Evolutionary conservation across 2,329 filamentous ascomycete species (phyloP).

Genomic region (Exophiala oligosperma): DNA sequence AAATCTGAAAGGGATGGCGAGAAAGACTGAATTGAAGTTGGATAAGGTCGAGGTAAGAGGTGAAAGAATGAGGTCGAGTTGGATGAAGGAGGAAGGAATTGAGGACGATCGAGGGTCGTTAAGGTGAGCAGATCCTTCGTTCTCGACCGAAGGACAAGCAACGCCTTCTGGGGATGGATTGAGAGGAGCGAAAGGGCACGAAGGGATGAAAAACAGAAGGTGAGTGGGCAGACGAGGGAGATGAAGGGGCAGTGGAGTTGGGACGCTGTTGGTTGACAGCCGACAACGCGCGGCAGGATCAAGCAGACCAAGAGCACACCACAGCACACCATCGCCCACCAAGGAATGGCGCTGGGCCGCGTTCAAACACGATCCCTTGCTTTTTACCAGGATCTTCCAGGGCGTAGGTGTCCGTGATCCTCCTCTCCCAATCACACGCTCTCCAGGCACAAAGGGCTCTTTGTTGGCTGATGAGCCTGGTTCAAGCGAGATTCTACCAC

Average conservation of each 20-base stretch:
- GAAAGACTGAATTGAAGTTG: conserved; percentile 21
- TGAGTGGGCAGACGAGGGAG: conserved; percentile 10
- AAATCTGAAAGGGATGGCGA: not conserved
- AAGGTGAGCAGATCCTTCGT: conserved; percentile 18
- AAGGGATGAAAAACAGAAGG: not conserved
- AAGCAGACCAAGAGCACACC: not conserved
- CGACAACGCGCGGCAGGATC: conserved; percentile 10
- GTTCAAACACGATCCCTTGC: conserved; percentile 12
- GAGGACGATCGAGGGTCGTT: conserved; percentile 5
- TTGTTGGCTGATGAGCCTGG: not conserved
- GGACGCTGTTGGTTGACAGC: conserved; percentile 15
- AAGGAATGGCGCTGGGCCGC: conserved; percentile 5
- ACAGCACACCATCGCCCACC: not conserved
- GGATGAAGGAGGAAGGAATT: conserved; percentile 2
- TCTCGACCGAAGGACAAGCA: conserved; percentile 9
- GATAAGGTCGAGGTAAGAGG: not conserved
- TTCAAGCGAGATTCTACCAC: not conserved
- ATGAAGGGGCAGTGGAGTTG: conserved; percentile 17
- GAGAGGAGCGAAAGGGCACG: conserved; percentile 2
- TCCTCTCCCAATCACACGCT: not conserved
- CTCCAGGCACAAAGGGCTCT: not conserved
- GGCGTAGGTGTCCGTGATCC: not conserved
- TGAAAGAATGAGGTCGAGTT: conserved; percentile 2
- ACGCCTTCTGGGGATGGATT: not conserved
- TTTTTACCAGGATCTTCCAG: not conserved